Evolutionary conservation across 73 alveolate genomes (phyloP).

Genomic region (Blepharisma japonicum): DNA sequence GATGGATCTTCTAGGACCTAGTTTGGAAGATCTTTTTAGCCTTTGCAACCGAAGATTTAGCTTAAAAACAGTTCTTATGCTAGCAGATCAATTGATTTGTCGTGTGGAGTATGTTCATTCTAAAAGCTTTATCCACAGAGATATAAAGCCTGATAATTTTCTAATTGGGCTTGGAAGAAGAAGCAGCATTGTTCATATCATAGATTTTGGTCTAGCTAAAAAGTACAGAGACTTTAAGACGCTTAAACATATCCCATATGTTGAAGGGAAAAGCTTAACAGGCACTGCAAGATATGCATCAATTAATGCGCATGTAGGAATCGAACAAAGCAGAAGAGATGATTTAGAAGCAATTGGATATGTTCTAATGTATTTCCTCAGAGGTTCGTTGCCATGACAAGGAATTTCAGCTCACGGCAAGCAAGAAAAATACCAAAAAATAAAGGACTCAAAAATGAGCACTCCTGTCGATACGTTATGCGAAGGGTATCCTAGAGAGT

Average conservation of each 20-base stretch:
- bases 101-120: constrained; percentile 75
- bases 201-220: constrained; percentile 62
- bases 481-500: constrained; percentile 74
- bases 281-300: constrained; percentile 44
- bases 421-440: constrained; percentile 69
- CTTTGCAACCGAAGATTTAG: constrained; percentile 70
- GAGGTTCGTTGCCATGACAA: constrained; percentile 88
- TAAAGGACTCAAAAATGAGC: constrained; percentile 57
- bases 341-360: constrained; percentile 83
- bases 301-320: constrained; percentile 49
- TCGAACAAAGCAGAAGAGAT: constrained; percentile 86
- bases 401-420: constrained; percentile 70
- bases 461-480: constrained; percentile 80
- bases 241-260: constrained; percentile 42
- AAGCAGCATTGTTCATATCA: constrained; percentile 51
- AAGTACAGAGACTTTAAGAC: constrained; percentile 40
- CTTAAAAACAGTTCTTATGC: constrained; percentile 75
- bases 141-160: constrained; percentile 81
- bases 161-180: constrained; percentile 65
- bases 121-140: constrained; percentile 77
- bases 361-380: constrained; percentile 73
- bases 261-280: constrained; percentile 48
- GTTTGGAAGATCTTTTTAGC: constrained; percentile 77
- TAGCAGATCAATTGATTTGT: constrained; percentile 74
- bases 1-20: constrained; percentile 87